Evolutionary conservation across 75 land plant genomes (phyloP).

Genomic region (Cupressus sempervirens): DNA sequence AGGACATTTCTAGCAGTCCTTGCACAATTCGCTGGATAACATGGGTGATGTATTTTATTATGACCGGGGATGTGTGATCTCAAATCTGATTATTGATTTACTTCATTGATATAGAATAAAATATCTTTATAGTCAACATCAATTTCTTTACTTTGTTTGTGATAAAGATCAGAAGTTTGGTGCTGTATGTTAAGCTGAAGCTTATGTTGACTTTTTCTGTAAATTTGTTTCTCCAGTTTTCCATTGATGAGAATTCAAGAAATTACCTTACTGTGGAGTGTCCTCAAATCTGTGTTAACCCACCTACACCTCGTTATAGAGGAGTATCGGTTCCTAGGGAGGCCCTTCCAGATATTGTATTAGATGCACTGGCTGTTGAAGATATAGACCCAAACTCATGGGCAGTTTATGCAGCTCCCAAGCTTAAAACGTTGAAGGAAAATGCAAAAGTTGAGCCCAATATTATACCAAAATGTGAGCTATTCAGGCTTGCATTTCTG

Average conservation of each 20-base stretch:
- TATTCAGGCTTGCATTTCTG: slow-evolving; percentile 85
- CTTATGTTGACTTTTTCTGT: background rate
- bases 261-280: slow-evolving; percentile 57
- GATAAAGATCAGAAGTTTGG: background rate
- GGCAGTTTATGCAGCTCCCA: slow-evolving; percentile 36
- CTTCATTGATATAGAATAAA: background rate
- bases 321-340: slow-evolving; percentile 50
- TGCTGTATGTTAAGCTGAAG: background rate
- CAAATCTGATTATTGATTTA: background rate
- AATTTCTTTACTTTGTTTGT: background rate
- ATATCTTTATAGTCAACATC: background rate
- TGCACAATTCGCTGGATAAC: slow-evolving; percentile 77
- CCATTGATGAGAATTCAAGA: slow-evolving; percentile 61
- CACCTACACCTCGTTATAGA: slow-evolving; percentile 43
- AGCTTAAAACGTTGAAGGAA: background rate
- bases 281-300: slow-evolving; percentile 73
- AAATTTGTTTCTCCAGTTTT: slow-evolving; percentile 51
- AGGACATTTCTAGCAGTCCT: slow-evolving; percentile 54
- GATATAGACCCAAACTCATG: slow-evolving; percentile 84
- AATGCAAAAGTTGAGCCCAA: slow-evolving; percentile 11
- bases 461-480: slow-evolving; percentile 70
- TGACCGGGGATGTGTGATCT: background rate
- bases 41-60: slow-evolving; percentile 53
- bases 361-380: slow-evolving; percentile 57
- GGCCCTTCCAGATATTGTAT: slow-evolving; percentile 42